Conservation (phyloP, 2,329 filamentous ascomycete species). For the Calonectria multiphialidica region DNA sequence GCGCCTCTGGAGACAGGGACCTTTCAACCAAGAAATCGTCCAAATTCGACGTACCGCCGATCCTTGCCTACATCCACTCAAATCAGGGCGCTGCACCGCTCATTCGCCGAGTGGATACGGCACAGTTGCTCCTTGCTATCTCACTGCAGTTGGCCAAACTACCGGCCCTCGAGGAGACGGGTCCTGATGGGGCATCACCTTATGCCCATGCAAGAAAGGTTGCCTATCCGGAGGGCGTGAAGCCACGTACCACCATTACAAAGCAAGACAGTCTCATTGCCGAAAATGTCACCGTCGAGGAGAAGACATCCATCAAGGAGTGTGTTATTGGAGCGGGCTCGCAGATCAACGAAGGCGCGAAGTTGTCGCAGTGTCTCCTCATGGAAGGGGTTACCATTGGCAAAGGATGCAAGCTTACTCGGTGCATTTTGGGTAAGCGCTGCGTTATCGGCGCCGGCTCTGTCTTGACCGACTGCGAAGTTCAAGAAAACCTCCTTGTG, state of each 20-base stretch:
- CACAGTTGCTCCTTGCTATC: slow-evolving; percentile 82
- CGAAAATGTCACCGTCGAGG: slow-evolving; percentile 89
- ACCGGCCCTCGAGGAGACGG: slow-evolving; percentile 75
- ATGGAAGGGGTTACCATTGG: slow-evolving; percentile 94
- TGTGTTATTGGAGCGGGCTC: slow-evolving; percentile 89
- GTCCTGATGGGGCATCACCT: slow-evolving; percentile 70
- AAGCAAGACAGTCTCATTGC: slow-evolving; percentile 85
- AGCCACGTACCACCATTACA: slow-evolving; percentile 84
- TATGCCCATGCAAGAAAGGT: slow-evolving; percentile 86
- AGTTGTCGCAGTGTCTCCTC: slow-evolving; percentile 86
- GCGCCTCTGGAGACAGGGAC: slow-evolving; percentile 17
- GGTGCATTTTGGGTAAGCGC: slow-evolving; percentile 86
- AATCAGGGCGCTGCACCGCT: slow-evolving; percentile 67
- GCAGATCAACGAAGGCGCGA: slow-evolving; percentile 86
- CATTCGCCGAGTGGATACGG: slow-evolving; percentile 89
- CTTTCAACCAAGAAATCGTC: slow-evolving; percentile 25
- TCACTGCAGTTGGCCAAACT: slow-evolving; percentile 91
- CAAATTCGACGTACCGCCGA: slow-evolving; percentile 69
- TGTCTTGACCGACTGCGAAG: slow-evolving; percentile 88
- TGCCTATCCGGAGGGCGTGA: slow-evolving; percentile 85
- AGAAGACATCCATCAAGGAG: slow-evolving; percentile 93
- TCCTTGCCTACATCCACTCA: slow-evolving; percentile 87
- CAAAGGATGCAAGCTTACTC: slow-evolving; percentile 85
- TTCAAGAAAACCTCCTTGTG: slow-evolving; percentile 89
- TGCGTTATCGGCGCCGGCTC: slow-evolving; percentile 86